phyloP scores from a whole-genome alignment of 495 filamentous ascomycete genomes.

The Tuber magnatum region DNA sequence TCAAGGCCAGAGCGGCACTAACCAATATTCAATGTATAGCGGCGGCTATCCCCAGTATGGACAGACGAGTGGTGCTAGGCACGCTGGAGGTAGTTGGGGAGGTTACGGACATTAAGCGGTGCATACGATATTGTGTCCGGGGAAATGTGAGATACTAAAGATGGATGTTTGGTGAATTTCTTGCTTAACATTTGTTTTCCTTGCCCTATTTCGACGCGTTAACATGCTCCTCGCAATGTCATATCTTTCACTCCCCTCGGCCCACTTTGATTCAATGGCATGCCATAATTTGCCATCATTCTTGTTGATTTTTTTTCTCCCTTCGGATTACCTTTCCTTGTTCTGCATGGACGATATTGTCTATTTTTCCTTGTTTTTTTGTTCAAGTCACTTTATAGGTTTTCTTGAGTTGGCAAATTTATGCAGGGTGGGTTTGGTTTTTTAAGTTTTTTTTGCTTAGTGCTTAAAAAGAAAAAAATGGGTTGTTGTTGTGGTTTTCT shows the following conservation, averaged over 20 bases:
- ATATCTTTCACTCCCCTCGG: conserved; percentile 25
- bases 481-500: conserved; percentile 30
- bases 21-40: conserved; percentile 38
- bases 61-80: conserved; percentile 25
- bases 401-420: conserved; percentile 34
- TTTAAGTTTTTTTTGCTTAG: conserved; percentile 13
- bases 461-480: conserved; percentile 34
- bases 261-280: conserved; percentile 36
- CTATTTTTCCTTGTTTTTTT: conserved; percentile 15
- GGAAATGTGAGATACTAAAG: conserved; percentile 3
- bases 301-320: conserved; percentile 37
- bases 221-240: conserved; percentile 12
- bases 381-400: conserved; percentile 29
- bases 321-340: conserved; percentile 25
- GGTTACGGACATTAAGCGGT: conserved; percentile 25
- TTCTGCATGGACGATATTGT: conserved; percentile 25
- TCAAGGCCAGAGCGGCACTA: conserved; percentile 32
- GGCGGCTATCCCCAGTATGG: conserved; percentile 36
- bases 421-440: conserved; percentile 30
- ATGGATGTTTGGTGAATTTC: conserved; percentile 11
- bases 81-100: conserved; percentile 23
- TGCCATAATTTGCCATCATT: conserved; percentile 31
- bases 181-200: conserved; percentile 1
- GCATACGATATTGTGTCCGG: not conserved
- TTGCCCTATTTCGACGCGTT: not conserved